phyloP scores from a whole-genome alignment of 805 yeast genomes.

The Saccharomyces kudriavzevii region DNA sequence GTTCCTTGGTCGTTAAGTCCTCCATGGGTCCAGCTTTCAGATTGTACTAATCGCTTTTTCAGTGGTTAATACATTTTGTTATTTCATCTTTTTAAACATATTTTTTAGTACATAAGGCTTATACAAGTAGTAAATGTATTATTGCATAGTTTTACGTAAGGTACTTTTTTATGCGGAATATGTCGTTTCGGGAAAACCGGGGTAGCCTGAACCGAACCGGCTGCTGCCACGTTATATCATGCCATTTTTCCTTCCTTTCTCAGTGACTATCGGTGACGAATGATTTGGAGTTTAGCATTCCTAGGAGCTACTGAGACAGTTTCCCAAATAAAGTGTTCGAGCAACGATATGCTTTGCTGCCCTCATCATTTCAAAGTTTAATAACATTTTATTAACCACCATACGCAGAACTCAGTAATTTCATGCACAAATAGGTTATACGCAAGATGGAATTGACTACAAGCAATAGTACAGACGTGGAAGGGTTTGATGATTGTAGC shows the following conservation, averaged over 20 bases:
- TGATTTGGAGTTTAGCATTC: neutral
- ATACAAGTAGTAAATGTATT: neutral
- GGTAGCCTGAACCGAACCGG: neutral
- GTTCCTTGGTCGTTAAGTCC: conserved; percentile 96
- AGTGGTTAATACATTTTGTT: neutral
- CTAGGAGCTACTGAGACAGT: neutral
- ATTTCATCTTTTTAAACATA: neutral
- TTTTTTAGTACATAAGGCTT: neutral
- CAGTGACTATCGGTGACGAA: neutral
- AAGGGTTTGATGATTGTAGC: neutral
- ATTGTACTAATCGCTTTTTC: conserved; percentile 68
- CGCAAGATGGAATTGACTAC: neutral
- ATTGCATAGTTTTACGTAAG: neutral
- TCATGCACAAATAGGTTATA: neutral
- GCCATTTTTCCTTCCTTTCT: neutral
- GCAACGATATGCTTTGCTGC: neutral
- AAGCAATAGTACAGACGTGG: neutral
- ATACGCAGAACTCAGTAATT: neutral
- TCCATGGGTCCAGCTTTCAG: conserved; percentile 99
- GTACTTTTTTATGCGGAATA: neutral
- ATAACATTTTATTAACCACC: neutral
- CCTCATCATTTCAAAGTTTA: neutral
- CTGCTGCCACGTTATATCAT: neutral
- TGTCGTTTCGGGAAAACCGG: neutral
- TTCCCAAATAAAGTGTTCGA: no score